Conservation (phyloP, 208 protist species). For the Leishmania aethiopica region DNA sequence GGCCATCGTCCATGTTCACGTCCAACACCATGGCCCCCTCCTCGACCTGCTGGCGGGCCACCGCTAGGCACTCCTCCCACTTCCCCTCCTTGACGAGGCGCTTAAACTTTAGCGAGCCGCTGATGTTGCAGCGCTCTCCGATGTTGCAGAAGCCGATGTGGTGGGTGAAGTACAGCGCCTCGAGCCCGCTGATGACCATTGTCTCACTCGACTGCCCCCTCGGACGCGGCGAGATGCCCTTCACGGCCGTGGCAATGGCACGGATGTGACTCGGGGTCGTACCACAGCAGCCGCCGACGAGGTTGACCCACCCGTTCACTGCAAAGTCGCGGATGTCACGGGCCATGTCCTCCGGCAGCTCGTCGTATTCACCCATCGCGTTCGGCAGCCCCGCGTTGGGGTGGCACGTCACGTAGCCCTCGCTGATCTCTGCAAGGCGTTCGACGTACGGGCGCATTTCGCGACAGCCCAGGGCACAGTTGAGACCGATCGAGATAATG, state of each 20-base stretch:
- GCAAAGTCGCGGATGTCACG: constrained; percentile 56
- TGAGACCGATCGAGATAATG: constrained; percentile 94
- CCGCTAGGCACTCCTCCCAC: constrained; percentile 78
- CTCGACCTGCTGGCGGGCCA: constrained; percentile 89
- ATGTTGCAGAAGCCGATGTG: constrained; percentile 96
- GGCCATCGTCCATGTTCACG: constrained; percentile 97
- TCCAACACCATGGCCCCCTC: constrained; percentile 97
- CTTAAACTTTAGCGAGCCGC: constrained; percentile 94
- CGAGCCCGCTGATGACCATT: constrained; percentile 88
- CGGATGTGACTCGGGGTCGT: constrained; percentile 71
- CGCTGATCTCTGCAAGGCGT: constrained; percentile 50
- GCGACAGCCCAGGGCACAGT: constrained; percentile 92
- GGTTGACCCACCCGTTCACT: constrained; percentile 56
- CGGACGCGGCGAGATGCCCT: constrained; percentile 33
- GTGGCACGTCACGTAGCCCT: constrained; percentile 70
- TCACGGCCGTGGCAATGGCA: constrained; percentile 54
- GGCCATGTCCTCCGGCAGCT: constrained; percentile 74
- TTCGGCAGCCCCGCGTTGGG: constrained; percentile 86
- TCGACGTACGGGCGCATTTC: constrained; percentile 70
- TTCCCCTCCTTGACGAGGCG: constrained; percentile 93
- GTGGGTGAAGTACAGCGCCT: constrained; percentile 77
- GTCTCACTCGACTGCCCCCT: constrained; percentile 29
- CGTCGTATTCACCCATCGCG: constrained; percentile 76
- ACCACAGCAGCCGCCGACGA: constrained; percentile 82
- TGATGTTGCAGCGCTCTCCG: constrained; percentile 97